Base-by-base conservation (phyloP, 1,284 basidiomycete genomes). In the Microbotryum violaceum region DNA sequence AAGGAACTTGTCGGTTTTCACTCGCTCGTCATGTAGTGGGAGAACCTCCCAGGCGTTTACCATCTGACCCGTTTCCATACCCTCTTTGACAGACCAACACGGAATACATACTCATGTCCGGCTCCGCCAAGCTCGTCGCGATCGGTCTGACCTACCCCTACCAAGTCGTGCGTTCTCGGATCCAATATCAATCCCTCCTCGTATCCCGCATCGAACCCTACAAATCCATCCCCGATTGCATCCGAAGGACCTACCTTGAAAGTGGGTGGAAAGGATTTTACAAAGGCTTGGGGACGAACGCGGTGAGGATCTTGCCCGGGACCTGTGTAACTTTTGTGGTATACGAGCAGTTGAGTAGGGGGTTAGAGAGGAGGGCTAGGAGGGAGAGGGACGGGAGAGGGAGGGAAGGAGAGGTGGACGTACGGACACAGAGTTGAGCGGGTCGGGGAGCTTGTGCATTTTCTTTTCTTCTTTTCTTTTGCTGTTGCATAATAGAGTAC, bases 321-420 rank as follows among this genome's bases (percentile, higher is more conserved):
- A 98, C 94, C 1, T 97, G 94, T 74, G 89, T 97, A 54, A 97
- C 94, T 2, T 97, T 98, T 73, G 94, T 98, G 46, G 92, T 97
- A 21, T 98, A 97, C 74, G 96, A 97, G 76, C 97, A 97, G 71
- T 74, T 94, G 56, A 50, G 54, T 49, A 25, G 67, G 54, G 54
- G 25, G 51, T 53, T 67, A 61, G 46, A 25, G 8, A 44, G 51
- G 48, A 31, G 31, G 45, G 66, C 58, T 20, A 51, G 51, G 31
- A 4, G 47, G 63, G 60, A 49, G 25, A 27, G 16, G 49, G 45
- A 10, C 3, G 23, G 49, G 31, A 42, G 9, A 14, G 18, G 3
- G 14, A 14, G 14, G n/a, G 56, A 48, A 8, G 23, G 31, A 27
- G 29, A 3, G 50, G 37, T 16, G 37, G 37, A 42, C 37, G 16